Evolutionary conservation across 1,284 basidiomycete genomes (phyloP), one percentile per base, ranked within the genome.

Genomic region (Calocybe gambosa): DNA sequence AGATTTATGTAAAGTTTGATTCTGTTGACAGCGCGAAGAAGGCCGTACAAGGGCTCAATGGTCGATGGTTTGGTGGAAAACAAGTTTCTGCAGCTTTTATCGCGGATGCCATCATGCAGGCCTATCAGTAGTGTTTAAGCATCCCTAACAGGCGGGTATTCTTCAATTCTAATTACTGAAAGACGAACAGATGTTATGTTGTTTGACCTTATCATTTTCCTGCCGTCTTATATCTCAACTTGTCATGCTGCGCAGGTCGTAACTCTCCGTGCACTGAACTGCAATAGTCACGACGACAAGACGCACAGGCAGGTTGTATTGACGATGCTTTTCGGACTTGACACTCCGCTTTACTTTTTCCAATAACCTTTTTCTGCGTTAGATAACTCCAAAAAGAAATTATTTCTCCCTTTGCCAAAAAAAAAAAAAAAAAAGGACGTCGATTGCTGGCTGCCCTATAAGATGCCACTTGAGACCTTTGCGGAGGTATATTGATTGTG

Each of bases 1-100:
- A 99, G 65, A 97, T 99, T 35, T 99, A 96, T 65, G 77, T 99
- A 62, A 91, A 93, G 64, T 98, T 99, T 60, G 81, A 80, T 53
- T 67, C 76, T 26, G 71, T 92, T 50, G 87, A 92, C 9, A 71
- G 78, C 16, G 91, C 95, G 15, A 85, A 85, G 60, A 80, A 84
- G 45, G 92, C 94, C 39, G 73, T 95, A 45, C 80, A 89, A 60
- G 90, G 90, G 53, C 78, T 99, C 45, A 90, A 96, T 58, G 93
- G 93, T 39, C 88, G 95, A 51, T 95, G 90, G 88, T 97, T 97
- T 61, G 93, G 93, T 51, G 93, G 93, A 43, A 82, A 83, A 62
- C 85, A 88, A 66, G 81, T 96, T 51, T 80, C 83, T 40, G 93
- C 91, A 47, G 65, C 77, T 48, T 93, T 89, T 70, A 93, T 93